These are phyloP conservation scores for Trametes elegans DNA, from an alignment of 768 basidiomycete species.

Conservation along the genomic window DNA sequence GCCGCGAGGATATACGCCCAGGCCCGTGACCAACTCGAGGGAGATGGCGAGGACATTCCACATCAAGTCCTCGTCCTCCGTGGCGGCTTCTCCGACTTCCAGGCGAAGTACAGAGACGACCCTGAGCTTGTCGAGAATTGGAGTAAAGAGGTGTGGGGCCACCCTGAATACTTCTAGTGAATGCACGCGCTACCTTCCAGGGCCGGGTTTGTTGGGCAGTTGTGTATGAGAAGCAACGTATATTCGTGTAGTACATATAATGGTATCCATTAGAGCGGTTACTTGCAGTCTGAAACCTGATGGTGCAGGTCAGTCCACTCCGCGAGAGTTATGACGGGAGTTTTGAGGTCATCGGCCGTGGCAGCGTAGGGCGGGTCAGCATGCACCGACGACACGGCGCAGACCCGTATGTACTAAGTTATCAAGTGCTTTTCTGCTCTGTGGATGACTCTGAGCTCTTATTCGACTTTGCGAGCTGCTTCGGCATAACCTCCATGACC, in stretches of 20 bases:
- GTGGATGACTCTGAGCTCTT: constrained; percentile 20
- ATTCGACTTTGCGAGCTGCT: constrained; percentile 46
- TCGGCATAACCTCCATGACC: constrained; percentile 61
- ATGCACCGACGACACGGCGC: too few relatives aligned
- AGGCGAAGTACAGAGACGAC: constrained; percentile 70
- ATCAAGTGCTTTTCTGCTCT: constrained; percentile 9
- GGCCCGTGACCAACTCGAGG: constrained; percentile 46
- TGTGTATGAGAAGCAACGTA: not conserved
- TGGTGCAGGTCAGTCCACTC: too few relatives aligned
- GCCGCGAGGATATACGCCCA: constrained; percentile 79
- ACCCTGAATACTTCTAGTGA: constrained; percentile 26
- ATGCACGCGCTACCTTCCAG: too few relatives aligned
- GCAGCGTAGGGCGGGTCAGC: too few relatives aligned
- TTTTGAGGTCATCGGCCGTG: too few relatives aligned
- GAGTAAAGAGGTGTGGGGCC: constrained; percentile 63
- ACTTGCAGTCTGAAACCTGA: not conserved
- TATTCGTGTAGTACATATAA: constrained; percentile 9
- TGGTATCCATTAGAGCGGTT: not conserved
- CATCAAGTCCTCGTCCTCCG: constrained; percentile 65
- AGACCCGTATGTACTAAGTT: too few relatives aligned
- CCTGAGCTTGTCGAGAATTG: constrained; percentile 73
- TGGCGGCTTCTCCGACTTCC: constrained; percentile 74
- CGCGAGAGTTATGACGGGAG: too few relatives aligned
- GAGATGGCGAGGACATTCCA: constrained; percentile 40
- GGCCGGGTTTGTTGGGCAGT: too few relatives aligned